Evolutionary conservation across 345 rosid species (phyloP), one percentile per base, ranked within the genome.

Genomic region (Trapa bicornis): DNA sequence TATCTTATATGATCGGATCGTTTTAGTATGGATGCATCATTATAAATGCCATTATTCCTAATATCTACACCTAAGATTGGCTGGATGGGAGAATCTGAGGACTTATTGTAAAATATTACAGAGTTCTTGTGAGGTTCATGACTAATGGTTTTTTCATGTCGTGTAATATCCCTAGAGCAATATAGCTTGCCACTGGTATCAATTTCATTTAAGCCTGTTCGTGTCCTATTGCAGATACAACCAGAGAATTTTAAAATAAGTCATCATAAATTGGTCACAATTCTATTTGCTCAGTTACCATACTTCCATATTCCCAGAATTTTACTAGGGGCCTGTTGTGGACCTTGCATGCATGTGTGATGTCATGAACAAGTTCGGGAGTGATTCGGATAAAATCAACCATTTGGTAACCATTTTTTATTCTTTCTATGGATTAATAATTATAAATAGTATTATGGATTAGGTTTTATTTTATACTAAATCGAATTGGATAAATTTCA

Each of bases 261-360:
- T n/a, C 37, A 39, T 64, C 62, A 17, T 7, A 57, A 35, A 22
- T 37, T 10, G 14, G 39, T 38, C 42, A 6, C 38, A 29, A 29
- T 69, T 14, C 66, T 65, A 45, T 70, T 60, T 64, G 47, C 73
- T 68, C 67, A 71, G 35, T 33, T 32, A 22, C 29, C 29, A 22
- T 22, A 22, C 29, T 22, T 58, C 37, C 75, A 13, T 65, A 62
- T 67, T 74, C 54, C 63, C 84, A 91, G 99, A 97, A 95, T 79
- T 91, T 95, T 81, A 95, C 97, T 70, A 97, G 99, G n/a, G 97
- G 38, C 99, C 99, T 42, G 97, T 95, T 47, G 97, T 95, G 61
- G 99, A 95, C 75, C 99, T 95, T 67, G 99, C 99, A 73, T 80
- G 91, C 64, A 95, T 95, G 99, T 89, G 99, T 71, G 99, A 95